These are phyloP conservation scores for Mimosa pudica DNA, from an alignment of 306 rosid genomes.

Conservation along the genomic window DNA sequence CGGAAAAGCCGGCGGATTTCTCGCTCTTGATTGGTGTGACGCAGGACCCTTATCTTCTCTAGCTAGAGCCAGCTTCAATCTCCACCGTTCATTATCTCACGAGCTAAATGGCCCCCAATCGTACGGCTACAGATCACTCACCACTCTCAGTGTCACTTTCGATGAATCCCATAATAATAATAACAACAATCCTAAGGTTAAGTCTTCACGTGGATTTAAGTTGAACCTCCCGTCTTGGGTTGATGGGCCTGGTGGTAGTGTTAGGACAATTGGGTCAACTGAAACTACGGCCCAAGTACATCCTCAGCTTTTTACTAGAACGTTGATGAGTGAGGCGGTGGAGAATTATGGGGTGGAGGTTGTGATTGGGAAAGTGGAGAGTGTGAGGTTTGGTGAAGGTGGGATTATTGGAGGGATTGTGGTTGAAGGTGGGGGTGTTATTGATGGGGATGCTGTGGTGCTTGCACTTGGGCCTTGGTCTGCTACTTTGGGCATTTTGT, in stretches of 20 bases:
- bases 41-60: conserved; percentile 66
- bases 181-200: no score
- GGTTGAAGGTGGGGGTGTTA: conserved; percentile 59
- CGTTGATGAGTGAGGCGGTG: conserved; percentile 60
- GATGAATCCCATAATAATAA: no score
- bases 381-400: conserved; percentile 48
- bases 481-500: conserved; percentile 55
- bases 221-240: conserved; percentile 68
- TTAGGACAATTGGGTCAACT: conserved; percentile 57
- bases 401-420: conserved; percentile 57
- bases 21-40: conserved; percentile 95
- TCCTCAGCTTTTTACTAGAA: conserved; percentile 68
- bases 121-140: conserved; percentile 81
- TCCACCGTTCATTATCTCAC: conserved; percentile 73
- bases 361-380: conserved; percentile 71
- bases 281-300: conserved; percentile 90
- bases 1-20: conserved; percentile 92
- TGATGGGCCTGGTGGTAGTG: conserved; percentile 55
- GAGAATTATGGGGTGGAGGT: conserved; percentile 65
- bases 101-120: conserved; percentile 70
- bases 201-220: conserved; percentile 33
- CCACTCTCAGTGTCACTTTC: conserved; percentile 70
- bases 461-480: conserved; percentile 92
- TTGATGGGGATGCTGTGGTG: conserved; percentile 72
- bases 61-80: conserved; percentile 78